Base-by-base conservation (phyloP, 331 rosid genomes). In the Pyrus hybrid region DNA sequence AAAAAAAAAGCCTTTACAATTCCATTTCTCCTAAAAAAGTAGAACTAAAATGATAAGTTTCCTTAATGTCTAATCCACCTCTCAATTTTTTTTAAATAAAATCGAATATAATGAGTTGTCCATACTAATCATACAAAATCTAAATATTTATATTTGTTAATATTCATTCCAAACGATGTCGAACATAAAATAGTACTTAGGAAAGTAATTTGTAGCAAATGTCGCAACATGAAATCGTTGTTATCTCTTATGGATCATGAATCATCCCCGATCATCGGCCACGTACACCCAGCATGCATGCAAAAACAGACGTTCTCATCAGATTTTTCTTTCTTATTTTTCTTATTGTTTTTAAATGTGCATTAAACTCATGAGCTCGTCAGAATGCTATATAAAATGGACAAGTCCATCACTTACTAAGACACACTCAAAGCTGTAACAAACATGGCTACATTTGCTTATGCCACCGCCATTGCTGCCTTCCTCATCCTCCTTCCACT, bases 401-500 rank as follows among this genome's bases (percentile, higher is more conserved):
- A 16, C 54, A 14, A 14, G 54, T 47, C 54, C 54, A 14, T 47
- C 54, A 0, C 54, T 9, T 37, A 5, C 20, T 14, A 5, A 47
- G 56, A 49, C 56, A 14, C 20, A 5, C 56, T 49, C 56, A 16
- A 49, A 49, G 6, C n/a, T 49, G 56, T 49, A 49, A 49, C 56
- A 49, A 49, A 49, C 23, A 62, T 88, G 78, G 71, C 53, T 67
- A 22, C 22, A 7, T 16, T 20, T 72, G 53, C 51, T 20, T 2
- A 32, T 21, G 67, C 23, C 54, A 67, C 70, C 33, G 12, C 80
- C 45, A 13, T 49, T 16, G 56, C 8, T 16, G 56, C 56, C 56
- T 64, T 67, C 65, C 73, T 54, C 70, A 16, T 49, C 56, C 37
- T 84, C 21, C 58, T 79, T 56, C 76, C 72, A 25, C 67, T n/a